phyloP scores from a whole-genome alignment of 208 protist genomes.

The Crithidia thermophila region DNA sequence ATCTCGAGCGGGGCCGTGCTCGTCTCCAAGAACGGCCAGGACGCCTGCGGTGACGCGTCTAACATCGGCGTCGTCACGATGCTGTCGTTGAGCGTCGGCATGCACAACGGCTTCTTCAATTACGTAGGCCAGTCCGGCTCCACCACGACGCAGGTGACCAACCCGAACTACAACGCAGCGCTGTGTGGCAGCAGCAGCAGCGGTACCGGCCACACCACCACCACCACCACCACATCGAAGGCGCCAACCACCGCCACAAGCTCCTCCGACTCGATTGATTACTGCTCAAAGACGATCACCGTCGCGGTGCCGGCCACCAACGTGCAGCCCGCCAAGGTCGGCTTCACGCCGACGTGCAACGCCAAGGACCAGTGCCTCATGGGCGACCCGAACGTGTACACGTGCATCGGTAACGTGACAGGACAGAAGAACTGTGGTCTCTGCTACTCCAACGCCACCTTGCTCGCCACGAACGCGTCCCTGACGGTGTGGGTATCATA shows the following conservation, averaged over 20 bases:
- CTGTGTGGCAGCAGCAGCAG: constrained; percentile 10
- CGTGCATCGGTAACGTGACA: constrained; percentile 62
- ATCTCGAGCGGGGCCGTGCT: constrained; percentile 55
- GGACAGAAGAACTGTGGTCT: constrained; percentile 79
- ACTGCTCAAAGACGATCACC: constrained; percentile 33
- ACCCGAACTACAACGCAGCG: constrained; percentile 42
- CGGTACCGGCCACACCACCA: background rate
- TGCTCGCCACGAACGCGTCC: constrained; percentile 17
- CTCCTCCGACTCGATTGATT: constrained; percentile 10
- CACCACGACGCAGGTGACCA: constrained; percentile 11
- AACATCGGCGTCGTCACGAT: constrained; percentile 65
- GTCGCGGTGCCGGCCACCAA: constrained; percentile 8
- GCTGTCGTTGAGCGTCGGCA: constrained; percentile 70
- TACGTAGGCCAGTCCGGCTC: constrained; percentile 42
- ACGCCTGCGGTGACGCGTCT: constrained; percentile 27
- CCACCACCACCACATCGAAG: background rate
- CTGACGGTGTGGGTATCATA: constrained; percentile 75
- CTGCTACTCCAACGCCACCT: constrained; percentile 37
- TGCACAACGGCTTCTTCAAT: constrained; percentile 80
- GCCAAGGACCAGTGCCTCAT: constrained; percentile 58
- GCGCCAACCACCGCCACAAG: background rate
- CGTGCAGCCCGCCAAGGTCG: constrained; percentile 66
- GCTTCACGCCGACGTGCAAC: constrained; percentile 78
- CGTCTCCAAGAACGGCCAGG: constrained; percentile 50
- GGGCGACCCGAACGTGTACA: constrained; percentile 24